Evolutionary conservation across 441 rosid species (phyloP).

Genomic region (Isatis lusitanica): DNA sequence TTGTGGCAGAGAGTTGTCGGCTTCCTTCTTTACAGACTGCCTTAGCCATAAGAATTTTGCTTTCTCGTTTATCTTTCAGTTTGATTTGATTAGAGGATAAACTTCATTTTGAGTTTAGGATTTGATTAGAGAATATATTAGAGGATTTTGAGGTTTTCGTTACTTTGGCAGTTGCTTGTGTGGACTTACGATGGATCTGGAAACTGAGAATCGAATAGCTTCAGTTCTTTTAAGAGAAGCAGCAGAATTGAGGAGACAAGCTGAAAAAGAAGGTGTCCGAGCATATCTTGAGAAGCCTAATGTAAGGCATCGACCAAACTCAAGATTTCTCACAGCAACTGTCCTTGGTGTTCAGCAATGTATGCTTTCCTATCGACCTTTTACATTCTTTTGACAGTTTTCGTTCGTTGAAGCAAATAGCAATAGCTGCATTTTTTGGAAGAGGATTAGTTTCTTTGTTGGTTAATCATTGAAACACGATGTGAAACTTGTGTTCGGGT

Average conservation of each 20-base stretch:
- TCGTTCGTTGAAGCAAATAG: not conserved
- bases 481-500: not conserved
- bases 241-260: constrained; percentile 63
- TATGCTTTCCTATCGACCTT: constrained; percentile 26
- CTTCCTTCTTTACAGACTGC: not conserved
- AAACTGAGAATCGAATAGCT: constrained; percentile 82
- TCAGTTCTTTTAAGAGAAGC: constrained; percentile 79
- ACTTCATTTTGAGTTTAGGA: not conserved
- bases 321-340: constrained; percentile 82
- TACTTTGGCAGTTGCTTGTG: constrained; percentile 3
- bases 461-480: not conserved
- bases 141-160: not conserved
- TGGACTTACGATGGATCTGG: constrained; percentile 64
- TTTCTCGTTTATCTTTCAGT: not conserved
- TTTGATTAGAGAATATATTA: not conserved
- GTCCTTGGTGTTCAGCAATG: constrained; percentile 90
- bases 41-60: not conserved
- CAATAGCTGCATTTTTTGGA: not conserved
- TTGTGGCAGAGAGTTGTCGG: not conserved
- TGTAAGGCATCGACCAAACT: constrained; percentile 69
- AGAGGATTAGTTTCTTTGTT: constrained; percentile 7
- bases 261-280: constrained; percentile 68
- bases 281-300: constrained; percentile 67
- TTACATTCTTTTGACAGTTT: not conserved
- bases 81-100: not conserved